Base-by-base conservation (phyloP, 768 basidiomycete genomes). In the Suillus brevipes region DNA sequence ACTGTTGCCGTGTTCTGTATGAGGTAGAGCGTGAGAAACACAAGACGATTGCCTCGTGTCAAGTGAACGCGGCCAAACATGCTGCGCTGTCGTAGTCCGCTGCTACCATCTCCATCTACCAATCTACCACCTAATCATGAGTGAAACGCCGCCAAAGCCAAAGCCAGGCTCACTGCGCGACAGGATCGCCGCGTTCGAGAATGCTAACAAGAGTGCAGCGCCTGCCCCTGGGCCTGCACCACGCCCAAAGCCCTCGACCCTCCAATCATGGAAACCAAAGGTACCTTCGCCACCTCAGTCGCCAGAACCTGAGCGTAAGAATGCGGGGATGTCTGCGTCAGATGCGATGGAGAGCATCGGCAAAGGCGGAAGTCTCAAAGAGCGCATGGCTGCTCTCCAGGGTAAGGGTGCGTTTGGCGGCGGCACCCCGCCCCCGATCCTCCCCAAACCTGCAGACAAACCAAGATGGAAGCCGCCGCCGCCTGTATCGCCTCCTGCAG, bases 331-430 rank as follows among this genome's bases (percentile, higher is more conserved):
- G 91, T 89, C 87, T 28, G 92, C 92, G 6, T 86, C 87, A 36
- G 96, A 98, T 80, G 95, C 95, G 25, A 89, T 91, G 75, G 91
- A 89, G 71, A 91, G 90, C 71, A 96, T 97, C 76, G 85, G 85
- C 6, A 87, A 87, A 63, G 90, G 85, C 3, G 90, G 87, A 6
- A 93, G 92, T 64, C 78, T 99, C 69, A 95, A 89, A 79, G 97
- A 97, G 65, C 87, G 97, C 43, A 97, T 99, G 95, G 95, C 95
- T 37, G 94, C 95, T 3, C 79, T 98, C 43, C 92, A 95, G 74
- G 93, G 91, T 9, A 88, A 84, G 53, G 91, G 92, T 18, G 94
- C 82, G 12, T 94, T 97, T 71, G 92, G 92, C 18, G 73, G 68
- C 31, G 70, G 75, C 6, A 66, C 75, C n/a, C 73, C 82, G 18